Evolutionary conservation across 306 rosid species (phyloP), one percentile per base, ranked within the genome.

Genomic region (Vicia sativa): DNA sequence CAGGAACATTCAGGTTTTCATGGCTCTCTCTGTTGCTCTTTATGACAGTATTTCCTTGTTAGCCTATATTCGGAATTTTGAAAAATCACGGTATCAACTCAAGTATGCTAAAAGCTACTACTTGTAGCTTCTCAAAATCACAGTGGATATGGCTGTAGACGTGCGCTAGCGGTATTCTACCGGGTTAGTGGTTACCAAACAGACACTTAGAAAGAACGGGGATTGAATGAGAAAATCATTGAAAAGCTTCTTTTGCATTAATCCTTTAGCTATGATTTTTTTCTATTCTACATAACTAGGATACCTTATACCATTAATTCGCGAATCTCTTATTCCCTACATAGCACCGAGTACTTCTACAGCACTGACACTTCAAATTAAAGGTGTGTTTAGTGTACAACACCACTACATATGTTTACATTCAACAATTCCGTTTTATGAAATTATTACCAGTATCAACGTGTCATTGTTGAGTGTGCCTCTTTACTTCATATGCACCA

Each of bases 141-240:
- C 37, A 6, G 37, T 31, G 2, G 7, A 29, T 29, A 5, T 29
- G 35, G 35, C 6, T 29, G 7, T 29, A 29, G 37, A 31, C 7
- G 8, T 31, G 37, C 8, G 7, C 7, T 29, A 29, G 35, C 3
- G 5, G 31, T 28, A 28, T 28, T 3, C 31, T 28, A 28, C 31
- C 6, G 6, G 6, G 6, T 28, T n/a, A n/a, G n/a, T n/a, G n/a
- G n/a, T n/a, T 28, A 28, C 31, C 28, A 25, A 25, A 25, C 28
- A 25, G 23, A 21, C 23, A 21, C 23, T 21, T 21, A 42, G 34
- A 19, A 35, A 34, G 14, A 50, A 19, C 13, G 29, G 7, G 46
- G 25, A 44, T 29, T 29, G 67, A 58, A 54, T 25, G 29, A 39
- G 67, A 70, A 39, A 39, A 12, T 39, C 41, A 54, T 26, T 4